Evolutionary conservation across 1,139 yeast species (phyloP).

Genomic region (Protomyces pachydermus): DNA sequence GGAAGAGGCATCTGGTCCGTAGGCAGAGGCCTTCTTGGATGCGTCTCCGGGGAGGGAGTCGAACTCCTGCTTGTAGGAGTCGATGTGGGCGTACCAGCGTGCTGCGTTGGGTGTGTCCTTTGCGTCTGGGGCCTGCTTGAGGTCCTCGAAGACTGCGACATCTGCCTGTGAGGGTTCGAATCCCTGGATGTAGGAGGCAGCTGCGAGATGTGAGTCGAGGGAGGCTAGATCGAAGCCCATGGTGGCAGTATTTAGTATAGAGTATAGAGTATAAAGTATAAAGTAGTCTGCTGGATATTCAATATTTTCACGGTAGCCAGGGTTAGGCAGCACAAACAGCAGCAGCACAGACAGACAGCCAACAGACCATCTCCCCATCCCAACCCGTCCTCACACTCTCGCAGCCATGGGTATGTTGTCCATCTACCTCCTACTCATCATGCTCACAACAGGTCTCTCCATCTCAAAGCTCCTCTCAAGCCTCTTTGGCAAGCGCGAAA

Average conservation of each 20-base stretch:
- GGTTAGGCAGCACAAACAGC: not conserved
- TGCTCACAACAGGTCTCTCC: constrained; percentile 56
- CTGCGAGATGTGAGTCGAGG: constrained; percentile 28
- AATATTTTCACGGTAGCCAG: too few relatives aligned
- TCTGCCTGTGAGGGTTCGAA: constrained; percentile 91
- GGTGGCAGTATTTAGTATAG: not conserved
- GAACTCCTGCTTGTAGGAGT: constrained; percentile 82
- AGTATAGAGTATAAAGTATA: too few relatives aligned
- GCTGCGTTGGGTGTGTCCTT: constrained; percentile 84
- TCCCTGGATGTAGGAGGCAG: constrained; percentile 60
- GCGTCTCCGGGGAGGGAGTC: constrained; percentile 40
- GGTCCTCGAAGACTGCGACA: constrained; percentile 85
- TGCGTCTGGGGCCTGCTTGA: constrained; percentile 54
- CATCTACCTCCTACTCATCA: not conserved
- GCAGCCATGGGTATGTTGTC: not conserved
- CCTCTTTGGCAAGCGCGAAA: constrained; percentile 55
- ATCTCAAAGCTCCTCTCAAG: constrained; percentile 83
- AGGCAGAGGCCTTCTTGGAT: constrained; percentile 39
- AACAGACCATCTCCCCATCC: too few relatives aligned
- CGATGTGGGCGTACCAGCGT: constrained; percentile 98
- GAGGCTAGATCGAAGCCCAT: constrained; percentile 27
- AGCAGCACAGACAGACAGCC: too few relatives aligned
- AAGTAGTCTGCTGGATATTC: not conserved
- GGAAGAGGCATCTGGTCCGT: constrained; percentile 70
- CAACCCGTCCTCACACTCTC: not conserved